phyloP scores from a whole-genome alignment of 2,329 filamentous ascomycete species.

The Diplodia intermedia region DNA sequence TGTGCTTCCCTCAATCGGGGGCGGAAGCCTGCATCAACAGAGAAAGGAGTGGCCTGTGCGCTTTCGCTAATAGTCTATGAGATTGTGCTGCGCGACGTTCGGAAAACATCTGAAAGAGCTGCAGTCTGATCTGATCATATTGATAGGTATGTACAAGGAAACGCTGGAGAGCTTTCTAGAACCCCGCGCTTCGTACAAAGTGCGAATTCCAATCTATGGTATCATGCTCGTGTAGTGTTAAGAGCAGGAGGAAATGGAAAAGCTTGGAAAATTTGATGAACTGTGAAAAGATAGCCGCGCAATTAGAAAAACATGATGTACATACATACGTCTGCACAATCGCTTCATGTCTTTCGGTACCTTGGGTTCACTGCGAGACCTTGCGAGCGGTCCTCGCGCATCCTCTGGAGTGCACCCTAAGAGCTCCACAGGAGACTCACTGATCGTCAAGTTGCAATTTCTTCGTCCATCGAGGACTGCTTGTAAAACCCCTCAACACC shows the following conservation, averaged over 20 bases:
- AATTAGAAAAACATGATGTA: not conserved
- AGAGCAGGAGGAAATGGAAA: not conserved
- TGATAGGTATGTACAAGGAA: not conserved
- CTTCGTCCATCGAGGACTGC: no score
- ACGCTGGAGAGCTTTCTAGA: not conserved
- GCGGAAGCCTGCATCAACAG: no score
- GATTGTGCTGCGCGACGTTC: not conserved
- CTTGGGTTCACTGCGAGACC: not conserved
- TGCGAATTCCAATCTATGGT: not conserved
- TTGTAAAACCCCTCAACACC: slow-evolving; percentile 11
- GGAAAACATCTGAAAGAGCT: not conserved
- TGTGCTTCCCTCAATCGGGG: not conserved
- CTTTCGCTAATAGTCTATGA: not conserved
- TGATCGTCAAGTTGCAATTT: not conserved
- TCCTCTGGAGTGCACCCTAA: no score
- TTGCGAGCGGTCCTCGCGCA: no score
- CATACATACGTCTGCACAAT: not conserved
- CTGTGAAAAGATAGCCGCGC: not conserved
- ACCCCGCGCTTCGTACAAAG: not conserved
- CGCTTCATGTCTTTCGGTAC: not conserved
- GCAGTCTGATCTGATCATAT: no score
- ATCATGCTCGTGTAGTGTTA: not conserved
- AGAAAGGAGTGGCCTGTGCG: no score
- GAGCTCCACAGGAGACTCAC: not conserved
- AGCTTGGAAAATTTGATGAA: not conserved